Percentiles rank a stretch among this genome's conserved stretches.
phyloP scores from a whole-genome alignment of 1,139 yeast genomes.

The Candida sanyaensis region DNA sequence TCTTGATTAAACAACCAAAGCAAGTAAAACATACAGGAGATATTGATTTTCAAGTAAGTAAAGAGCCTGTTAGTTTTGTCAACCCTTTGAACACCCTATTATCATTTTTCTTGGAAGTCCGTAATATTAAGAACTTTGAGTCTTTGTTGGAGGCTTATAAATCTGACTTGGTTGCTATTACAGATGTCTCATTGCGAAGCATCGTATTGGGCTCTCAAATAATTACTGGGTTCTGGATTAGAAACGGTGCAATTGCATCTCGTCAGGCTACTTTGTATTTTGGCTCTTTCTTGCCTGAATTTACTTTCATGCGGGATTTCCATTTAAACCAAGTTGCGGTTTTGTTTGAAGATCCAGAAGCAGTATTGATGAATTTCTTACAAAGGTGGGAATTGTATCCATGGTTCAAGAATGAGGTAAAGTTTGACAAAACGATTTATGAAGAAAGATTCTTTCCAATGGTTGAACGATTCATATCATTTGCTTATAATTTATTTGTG shows the following conservation, averaged over 20 bases:
- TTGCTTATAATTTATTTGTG: constrained; percentile 56
- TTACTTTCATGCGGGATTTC: constrained; percentile 47
- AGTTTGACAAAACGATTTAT: constrained; percentile 46
- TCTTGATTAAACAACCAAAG: constrained; percentile 18
- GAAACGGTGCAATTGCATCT: constrained; percentile 67
- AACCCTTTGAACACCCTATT: constrained; percentile 61
- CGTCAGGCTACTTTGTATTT: constrained; percentile 45
- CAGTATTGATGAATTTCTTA: constrained; percentile 47
- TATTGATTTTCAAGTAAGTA: constrained; percentile 47
- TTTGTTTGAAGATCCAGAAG: constrained; percentile 43
- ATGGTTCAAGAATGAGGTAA: constrained; percentile 50
- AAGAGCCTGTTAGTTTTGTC: constrained; percentile 53
- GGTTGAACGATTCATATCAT: constrained; percentile 53
- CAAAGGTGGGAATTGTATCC: constrained; percentile 62
- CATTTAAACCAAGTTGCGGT: constrained; percentile 59
- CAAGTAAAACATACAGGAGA: constrained; percentile 36
- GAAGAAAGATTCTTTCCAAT: constrained; percentile 57
- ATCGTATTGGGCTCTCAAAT: constrained; percentile 75
- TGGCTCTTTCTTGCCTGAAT: constrained; percentile 36
- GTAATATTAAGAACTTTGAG: constrained; percentile 24
- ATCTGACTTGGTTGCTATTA: constrained; percentile 39
- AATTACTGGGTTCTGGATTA: constrained; percentile 82
- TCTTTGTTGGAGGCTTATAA: constrained; percentile 18
- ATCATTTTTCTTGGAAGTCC: constrained; percentile 39
- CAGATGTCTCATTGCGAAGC: constrained; percentile 61